Evolutionary conservation across 2,329 filamentous ascomycete genomes (phyloP).

Genomic region (Microsporum canis): DNA sequence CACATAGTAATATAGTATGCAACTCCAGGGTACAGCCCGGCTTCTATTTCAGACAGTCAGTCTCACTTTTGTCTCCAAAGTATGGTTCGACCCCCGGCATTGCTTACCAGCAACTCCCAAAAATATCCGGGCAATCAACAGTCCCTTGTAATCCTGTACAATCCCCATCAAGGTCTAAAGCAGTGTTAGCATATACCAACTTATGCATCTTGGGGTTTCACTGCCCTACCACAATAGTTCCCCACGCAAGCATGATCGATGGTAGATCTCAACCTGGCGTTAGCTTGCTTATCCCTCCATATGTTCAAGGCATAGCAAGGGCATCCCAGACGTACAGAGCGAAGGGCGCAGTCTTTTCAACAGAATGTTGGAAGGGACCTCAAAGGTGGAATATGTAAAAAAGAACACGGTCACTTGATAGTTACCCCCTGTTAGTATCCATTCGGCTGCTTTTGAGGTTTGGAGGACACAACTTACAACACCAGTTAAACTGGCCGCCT

Average conservation of each 20-base stretch:
- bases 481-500: slow-evolving; percentile 20
- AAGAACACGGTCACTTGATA: slow-evolving; percentile 18
- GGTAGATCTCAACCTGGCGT: slow-evolving; percentile 17
- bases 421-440: slow-evolving; percentile 1
- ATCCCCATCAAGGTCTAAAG: slow-evolving; percentile 39
- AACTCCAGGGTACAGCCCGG: slow-evolving; percentile 35
- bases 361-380: slow-evolving; percentile 21
- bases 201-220: background rate
- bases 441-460: background rate
- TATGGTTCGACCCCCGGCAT: background rate
- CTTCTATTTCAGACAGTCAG: slow-evolving; percentile 20
- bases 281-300: background rate
- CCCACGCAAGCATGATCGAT: slow-evolving; percentile 33
- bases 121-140: slow-evolving; percentile 39
- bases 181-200: background rate
- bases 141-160: slow-evolving; percentile 36
- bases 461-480: slow-evolving; percentile 12
- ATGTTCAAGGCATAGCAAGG: background rate
- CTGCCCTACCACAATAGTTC: slow-evolving; percentile 33
- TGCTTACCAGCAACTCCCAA: slow-evolving; percentile 27
- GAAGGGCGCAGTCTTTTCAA: slow-evolving; percentile 23
- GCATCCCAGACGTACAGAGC: slow-evolving; percentile 13
- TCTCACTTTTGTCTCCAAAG: background rate
- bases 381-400: slow-evolving; percentile 18
- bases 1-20: slow-evolving; percentile 38